These are phyloP conservation scores for Phellinidium pouzarii DNA, from an alignment of 1,284 basidiomycete species.

Conservation along the genomic window DNA sequence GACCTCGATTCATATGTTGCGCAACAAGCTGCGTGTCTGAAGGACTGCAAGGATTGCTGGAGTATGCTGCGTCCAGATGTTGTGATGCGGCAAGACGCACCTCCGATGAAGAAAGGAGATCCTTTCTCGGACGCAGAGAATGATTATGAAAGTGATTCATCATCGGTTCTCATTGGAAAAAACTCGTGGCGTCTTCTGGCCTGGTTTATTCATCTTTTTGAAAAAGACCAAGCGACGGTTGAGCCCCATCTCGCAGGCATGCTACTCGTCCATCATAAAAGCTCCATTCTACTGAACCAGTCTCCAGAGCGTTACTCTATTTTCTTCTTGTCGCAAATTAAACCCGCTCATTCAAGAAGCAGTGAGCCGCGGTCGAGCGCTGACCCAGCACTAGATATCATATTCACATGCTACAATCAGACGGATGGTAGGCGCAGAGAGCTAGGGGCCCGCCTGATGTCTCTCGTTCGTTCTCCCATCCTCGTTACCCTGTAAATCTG, in stretches of 20 bases:
- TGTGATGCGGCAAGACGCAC: slow-evolving; percentile 30
- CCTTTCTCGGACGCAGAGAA: slow-evolving; percentile 23
- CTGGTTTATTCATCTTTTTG: slow-evolving; percentile 59
- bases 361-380: slow-evolving; percentile 48
- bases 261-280: not conserved
- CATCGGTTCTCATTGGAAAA: slow-evolving; percentile 39
- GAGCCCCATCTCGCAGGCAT: slow-evolving; percentile 30
- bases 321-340: slow-evolving; percentile 60
- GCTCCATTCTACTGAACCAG: slow-evolving; percentile 2
- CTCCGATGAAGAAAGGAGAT: slow-evolving; percentile 18
- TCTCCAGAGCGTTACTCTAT: slow-evolving; percentile 46
- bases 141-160: slow-evolving; percentile 24
- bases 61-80: slow-evolving; percentile 49
- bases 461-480: slow-evolving; percentile 33
- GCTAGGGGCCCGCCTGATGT: slow-evolving; percentile 45
- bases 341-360: slow-evolving; percentile 41
- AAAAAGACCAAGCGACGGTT: slow-evolving; percentile 46
- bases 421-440: slow-evolving; percentile 32
- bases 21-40: slow-evolving; percentile 44
- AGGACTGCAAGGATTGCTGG: slow-evolving; percentile 53
- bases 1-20: slow-evolving; percentile 52
- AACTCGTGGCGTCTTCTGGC: slow-evolving; percentile 60
- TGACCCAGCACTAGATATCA: slow-evolving; percentile 48
- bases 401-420: slow-evolving; percentile 46
- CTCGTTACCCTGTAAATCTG: slow-evolving; percentile 1